phyloP scores from a whole-genome alignment of 352 stramenopile species.

The Pythium brassicae region DNA sequence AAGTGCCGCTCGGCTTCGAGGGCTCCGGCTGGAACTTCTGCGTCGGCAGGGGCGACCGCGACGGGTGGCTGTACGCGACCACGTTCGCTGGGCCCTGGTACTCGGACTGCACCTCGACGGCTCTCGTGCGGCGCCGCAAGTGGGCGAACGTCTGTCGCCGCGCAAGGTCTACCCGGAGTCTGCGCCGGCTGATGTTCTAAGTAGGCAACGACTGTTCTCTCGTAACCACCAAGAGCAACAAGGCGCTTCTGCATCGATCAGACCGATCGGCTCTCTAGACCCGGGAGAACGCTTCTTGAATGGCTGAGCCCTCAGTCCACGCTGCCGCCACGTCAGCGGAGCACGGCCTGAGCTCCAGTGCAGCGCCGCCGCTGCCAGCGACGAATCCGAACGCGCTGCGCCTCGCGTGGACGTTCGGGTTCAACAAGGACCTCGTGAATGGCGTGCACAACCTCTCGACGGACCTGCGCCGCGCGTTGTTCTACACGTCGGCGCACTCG shows the following conservation, averaged over 20 bases:
- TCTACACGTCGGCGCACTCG: constrained; percentile 90
- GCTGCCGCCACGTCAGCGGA: no score
- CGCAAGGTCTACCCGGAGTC: not conserved
- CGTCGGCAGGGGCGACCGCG: constrained; percentile 24
- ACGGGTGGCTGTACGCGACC: constrained; percentile 36
- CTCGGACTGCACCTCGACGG: constrained; percentile 12
- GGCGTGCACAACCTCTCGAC: constrained; percentile 88
- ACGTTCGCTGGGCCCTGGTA: constrained; percentile 35
- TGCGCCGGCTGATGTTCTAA: not conserved
- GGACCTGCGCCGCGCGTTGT: constrained; percentile 62
- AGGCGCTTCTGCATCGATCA: no score
- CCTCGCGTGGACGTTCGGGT: constrained; percentile 88
- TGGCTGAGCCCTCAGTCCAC: no score
- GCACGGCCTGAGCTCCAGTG: no score
- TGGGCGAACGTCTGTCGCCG: constrained; percentile 18
- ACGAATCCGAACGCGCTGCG: constrained; percentile 42
- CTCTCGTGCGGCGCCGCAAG: constrained; percentile 23
- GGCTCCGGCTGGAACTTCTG: constrained; percentile 22
- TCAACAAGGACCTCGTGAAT: constrained; percentile 87
- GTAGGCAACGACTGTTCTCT: not conserved
- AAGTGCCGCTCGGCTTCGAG: constrained; percentile 16
- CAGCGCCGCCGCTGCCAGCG: not conserved
- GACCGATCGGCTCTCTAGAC: no score
- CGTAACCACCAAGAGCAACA: no score
- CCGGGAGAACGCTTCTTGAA: no score